These are phyloP conservation scores for Poronia punctata DNA, from an alignment of 495 filamentous ascomycete species.

Conservation along the genomic window DNA sequence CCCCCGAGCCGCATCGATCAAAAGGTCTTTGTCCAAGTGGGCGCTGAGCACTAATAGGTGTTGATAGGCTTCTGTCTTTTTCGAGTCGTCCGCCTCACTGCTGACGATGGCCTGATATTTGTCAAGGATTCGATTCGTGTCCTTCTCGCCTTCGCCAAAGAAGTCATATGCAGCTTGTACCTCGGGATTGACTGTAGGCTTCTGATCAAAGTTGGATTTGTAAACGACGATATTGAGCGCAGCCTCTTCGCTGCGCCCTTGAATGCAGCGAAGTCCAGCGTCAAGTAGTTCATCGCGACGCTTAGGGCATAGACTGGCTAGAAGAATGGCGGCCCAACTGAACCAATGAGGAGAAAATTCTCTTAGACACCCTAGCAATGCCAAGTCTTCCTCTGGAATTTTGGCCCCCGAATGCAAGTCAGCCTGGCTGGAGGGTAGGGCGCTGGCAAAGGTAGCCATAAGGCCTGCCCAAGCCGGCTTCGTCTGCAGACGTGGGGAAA, in stretches of 20 bases:
- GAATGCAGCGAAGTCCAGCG: slow-evolving; percentile 18
- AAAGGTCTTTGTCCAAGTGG: slow-evolving; percentile 14
- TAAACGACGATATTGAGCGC: slow-evolving; percentile 19
- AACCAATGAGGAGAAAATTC: slow-evolving; percentile 15
- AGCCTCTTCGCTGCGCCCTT: slow-evolving; percentile 17
- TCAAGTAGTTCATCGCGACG: slow-evolving; percentile 19
- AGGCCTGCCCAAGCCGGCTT: slow-evolving; percentile 18
- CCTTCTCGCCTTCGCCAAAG: slow-evolving; percentile 5
- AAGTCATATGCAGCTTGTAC: slow-evolving; percentile 18
- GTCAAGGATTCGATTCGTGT: slow-evolving; percentile 11
- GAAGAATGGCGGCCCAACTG: slow-evolving; percentile 21
- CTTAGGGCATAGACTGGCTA: slow-evolving; percentile 15
- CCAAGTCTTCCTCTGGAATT: slow-evolving; percentile 9
- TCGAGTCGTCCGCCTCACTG: slow-evolving; percentile 1
- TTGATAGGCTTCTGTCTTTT: slow-evolving; percentile 9
- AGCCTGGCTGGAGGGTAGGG: slow-evolving; percentile 1
- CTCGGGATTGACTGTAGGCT: slow-evolving; percentile 3
- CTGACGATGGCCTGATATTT: slow-evolving; percentile 13
- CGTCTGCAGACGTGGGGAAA: background rate
- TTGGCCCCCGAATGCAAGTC: background rate
- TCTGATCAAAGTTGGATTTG: slow-evolving; percentile 20
- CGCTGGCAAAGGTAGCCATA: slow-evolving; percentile 12
- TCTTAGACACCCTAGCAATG: slow-evolving; percentile 16
- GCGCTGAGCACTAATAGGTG: slow-evolving; percentile 19
- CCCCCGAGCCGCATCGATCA: slow-evolving; percentile 11